A percentile compares a stretch with the other conserved stretches of the same genome.
Conservation (phyloP, 2,329 filamentous ascomycete species). For the Aciculosporium take region DNA sequence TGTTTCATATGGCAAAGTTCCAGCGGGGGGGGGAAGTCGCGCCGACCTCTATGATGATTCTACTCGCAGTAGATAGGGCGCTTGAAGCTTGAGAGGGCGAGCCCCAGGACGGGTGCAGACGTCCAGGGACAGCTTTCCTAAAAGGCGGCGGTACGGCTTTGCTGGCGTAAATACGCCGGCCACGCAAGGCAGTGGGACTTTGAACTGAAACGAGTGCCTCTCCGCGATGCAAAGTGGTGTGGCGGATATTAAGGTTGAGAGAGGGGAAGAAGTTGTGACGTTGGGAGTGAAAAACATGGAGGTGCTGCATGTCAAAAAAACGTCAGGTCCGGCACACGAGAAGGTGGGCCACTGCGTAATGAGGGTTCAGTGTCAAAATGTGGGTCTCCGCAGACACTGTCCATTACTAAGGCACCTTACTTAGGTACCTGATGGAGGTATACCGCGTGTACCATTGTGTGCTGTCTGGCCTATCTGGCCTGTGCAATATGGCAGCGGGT, state of each 20-base stretch:
- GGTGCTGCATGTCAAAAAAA: constrained; percentile 18
- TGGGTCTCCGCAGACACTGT: constrained; percentile 1
- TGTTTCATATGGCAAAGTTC: not conserved
- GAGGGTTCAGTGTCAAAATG: constrained; percentile 8
- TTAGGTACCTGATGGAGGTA: not conserved
- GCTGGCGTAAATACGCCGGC: not conserved
- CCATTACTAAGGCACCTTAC: not conserved
- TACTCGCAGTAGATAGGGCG: not conserved
- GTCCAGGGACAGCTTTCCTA: constrained; percentile 20
- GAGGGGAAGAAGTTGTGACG: constrained; percentile 12
- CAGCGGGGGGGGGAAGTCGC: not conserved
- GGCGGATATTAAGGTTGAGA: constrained; percentile 6
- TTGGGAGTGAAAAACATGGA: constrained; percentile 16
- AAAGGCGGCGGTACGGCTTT: constrained; percentile 1
- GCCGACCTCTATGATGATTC: constrained; percentile 4
- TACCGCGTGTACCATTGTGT: too few species aligned
- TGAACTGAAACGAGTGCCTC: not conserved
- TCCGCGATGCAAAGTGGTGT: constrained; percentile 3
- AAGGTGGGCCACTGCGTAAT: constrained; percentile 27
- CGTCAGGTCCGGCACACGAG: constrained; percentile 20
- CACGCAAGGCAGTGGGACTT: not conserved
- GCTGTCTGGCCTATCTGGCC: too few species aligned
- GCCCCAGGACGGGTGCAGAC: constrained; percentile 27
- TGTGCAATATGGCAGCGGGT: too few species aligned
- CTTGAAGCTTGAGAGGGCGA: constrained; percentile 8